A percentile compares a stretch with the other conserved stretches of the same genome.
Conservation (phyloP, 345 rosid genomes). For the Cardamine resedifolia region DNA sequence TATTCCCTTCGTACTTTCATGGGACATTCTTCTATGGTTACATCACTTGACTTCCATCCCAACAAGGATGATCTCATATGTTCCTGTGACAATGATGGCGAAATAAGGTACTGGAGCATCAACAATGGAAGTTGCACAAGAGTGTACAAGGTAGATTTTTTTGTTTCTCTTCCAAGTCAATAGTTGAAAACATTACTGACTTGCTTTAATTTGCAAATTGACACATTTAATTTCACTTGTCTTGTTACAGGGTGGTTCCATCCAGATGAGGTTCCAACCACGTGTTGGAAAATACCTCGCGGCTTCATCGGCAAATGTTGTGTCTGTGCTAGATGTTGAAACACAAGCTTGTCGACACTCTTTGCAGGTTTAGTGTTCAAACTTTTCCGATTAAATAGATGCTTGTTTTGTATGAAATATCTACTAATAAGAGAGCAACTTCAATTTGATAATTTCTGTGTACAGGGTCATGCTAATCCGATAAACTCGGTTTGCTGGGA, state of each 20-base stretch:
- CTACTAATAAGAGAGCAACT: neutral
- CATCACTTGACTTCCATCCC: slow-evolving; percentile 94
- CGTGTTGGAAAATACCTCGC: slow-evolving; percentile 87
- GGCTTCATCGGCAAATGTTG: slow-evolving; percentile 79
- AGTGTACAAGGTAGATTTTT: slow-evolving; percentile 72
- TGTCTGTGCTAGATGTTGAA: slow-evolving; percentile 83
- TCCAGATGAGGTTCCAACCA: slow-evolving; percentile 91
- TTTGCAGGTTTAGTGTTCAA: slow-evolving; percentile 55
- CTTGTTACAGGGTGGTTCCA: slow-evolving; percentile 68
- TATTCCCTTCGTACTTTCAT: slow-evolving; percentile 76
- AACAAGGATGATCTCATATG: slow-evolving; percentile 86
- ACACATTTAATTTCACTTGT: neutral
- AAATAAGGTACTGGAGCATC: slow-evolving; percentile 93
- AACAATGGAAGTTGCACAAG: slow-evolving; percentile 72
- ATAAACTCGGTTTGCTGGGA: slow-evolving; percentile 93
- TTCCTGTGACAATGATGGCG: slow-evolving; percentile 89
- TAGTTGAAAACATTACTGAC: neutral
- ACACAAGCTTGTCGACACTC: slow-evolving; percentile 72
- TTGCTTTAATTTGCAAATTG: neutral
- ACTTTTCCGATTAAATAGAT: neutral
- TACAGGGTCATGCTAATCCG: slow-evolving; percentile 74
- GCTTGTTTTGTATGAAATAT: neutral
- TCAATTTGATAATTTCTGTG: neutral
- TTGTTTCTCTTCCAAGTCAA: neutral
- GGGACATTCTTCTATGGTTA: slow-evolving; percentile 75